Conservation (phyloP, 2,329 filamentous ascomycete species). For the Cladophialophora yegresii region DNA sequence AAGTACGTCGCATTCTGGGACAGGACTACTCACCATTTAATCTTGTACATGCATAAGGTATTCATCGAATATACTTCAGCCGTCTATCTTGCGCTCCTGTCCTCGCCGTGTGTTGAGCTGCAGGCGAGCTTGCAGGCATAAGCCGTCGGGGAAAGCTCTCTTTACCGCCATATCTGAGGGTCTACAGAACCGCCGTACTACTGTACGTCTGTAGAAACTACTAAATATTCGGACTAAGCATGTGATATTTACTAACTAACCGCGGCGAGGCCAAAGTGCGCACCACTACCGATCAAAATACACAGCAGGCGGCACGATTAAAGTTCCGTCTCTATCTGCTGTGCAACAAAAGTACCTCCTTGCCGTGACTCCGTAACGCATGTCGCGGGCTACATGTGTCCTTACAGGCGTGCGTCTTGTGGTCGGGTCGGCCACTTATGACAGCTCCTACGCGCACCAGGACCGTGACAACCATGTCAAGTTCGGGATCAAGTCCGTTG, state of each 20-base stretch:
- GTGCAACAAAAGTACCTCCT: background rate
- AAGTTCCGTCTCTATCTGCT: background rate
- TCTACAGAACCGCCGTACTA: background rate
- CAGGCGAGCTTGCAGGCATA: background rate
- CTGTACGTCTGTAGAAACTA: no score
- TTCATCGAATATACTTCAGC: background rate
- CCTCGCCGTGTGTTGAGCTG: background rate
- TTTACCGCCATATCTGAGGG: background rate
- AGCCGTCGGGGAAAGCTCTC: background rate
- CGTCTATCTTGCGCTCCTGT: background rate
- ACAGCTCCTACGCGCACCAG: background rate
- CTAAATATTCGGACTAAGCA: background rate
- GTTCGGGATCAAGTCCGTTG: background rate
- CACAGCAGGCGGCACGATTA: background rate
- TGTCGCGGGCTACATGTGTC: background rate
- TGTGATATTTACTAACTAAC: background rate
- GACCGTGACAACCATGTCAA: background rate
- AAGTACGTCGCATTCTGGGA: background rate
- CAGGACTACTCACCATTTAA: background rate
- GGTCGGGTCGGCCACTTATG: background rate
- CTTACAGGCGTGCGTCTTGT: background rate
- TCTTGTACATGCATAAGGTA: slow-evolving; percentile 12
- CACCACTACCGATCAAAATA: background rate
- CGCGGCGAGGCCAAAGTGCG: no score
- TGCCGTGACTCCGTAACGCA: background rate